Conservation (phyloP, 1,284 basidiomycete species). For the Sporisorium exsertum region DNA sequence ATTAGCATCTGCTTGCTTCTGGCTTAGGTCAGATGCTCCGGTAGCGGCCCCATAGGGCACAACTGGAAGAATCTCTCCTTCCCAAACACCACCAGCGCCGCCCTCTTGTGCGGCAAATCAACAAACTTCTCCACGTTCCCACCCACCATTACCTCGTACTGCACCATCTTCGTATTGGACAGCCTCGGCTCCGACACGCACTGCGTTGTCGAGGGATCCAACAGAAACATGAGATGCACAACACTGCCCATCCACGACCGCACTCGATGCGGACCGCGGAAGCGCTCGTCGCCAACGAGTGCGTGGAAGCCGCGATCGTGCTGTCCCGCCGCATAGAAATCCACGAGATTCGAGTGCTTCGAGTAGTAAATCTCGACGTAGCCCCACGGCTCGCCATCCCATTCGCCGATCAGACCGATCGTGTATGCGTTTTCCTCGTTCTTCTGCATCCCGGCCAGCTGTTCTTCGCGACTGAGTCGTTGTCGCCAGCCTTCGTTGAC, state of each 20-base stretch:
- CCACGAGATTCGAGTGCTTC: constrained; percentile 50
- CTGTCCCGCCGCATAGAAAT: constrained; percentile 47
- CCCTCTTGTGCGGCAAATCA: constrained; percentile 66
- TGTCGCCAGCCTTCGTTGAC: constrained; percentile 66
- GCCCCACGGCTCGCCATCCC: constrained; percentile 66
- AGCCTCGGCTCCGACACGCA: constrained; percentile 63
- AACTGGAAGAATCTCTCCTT: constrained; percentile 66
- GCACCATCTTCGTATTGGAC: constrained; percentile 64
- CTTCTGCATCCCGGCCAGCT: constrained; percentile 49
- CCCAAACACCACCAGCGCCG: constrained; percentile 59
- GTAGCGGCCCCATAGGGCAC: constrained; percentile 56
- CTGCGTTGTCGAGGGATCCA: constrained; percentile 57
- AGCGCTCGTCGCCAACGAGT: constrained; percentile 63
- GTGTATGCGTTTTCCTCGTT: constrained; percentile 37
- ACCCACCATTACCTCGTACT: constrained; percentile 64
- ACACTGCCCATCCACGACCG: constrained; percentile 66
- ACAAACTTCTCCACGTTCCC: constrained; percentile 65
- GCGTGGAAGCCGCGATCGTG: constrained; percentile 65
- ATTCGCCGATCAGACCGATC: constrained; percentile 62
- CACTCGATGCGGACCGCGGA: constrained; percentile 63
- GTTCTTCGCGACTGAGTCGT: constrained; percentile 49
- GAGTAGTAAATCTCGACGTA: constrained; percentile 66
- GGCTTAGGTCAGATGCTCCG: constrained; percentile 36
- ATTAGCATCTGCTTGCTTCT: background rate
- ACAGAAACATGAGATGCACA: constrained; percentile 62